Percentiles rank a stretch among this genome's conserved stretches.
Conservation (phyloP, 768 basidiomycete genomes). For the Ephemerocybe angulata region DNA sequence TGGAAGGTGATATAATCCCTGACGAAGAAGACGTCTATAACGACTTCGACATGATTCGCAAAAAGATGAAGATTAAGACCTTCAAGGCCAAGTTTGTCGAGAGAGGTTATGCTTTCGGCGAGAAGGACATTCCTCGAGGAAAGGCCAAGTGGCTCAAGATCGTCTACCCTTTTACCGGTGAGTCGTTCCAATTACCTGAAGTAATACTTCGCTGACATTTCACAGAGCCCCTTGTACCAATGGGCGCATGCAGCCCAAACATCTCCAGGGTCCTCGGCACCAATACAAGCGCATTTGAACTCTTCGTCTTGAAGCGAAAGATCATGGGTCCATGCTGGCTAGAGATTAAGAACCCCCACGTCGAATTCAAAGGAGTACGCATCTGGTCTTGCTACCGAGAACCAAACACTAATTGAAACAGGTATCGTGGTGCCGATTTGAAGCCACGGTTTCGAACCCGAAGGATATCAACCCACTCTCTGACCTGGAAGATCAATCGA, state of each 20-base stretch:
- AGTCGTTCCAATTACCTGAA: constrained; percentile 18
- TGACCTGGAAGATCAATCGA: constrained; percentile 61
- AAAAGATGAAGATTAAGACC: constrained; percentile 65
- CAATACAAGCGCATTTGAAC: constrained; percentile 88
- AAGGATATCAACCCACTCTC: constrained; percentile 84
- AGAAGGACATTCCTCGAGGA: constrained; percentile 72
- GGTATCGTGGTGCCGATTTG: constrained; percentile 94
- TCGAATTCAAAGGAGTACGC: constrained; percentile 79
- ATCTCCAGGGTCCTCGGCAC: constrained; percentile 89
- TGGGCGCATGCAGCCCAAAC: constrained; percentile 72
- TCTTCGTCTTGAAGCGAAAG: constrained; percentile 90
- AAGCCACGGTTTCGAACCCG: constrained; percentile 77
- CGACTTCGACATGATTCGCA: constrained; percentile 80
- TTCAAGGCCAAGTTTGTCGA: constrained; percentile 85
- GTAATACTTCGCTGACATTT: constrained; percentile 2
- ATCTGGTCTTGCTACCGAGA: not conserved
- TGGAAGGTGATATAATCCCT: constrained; percentile 75
- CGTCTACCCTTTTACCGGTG: constrained; percentile 84
- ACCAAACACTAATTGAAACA: not conserved
- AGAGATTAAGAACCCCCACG: constrained; percentile 67
- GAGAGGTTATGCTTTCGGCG: constrained; percentile 90
- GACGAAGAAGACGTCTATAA: constrained; percentile 65
- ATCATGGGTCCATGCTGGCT: constrained; percentile 99
- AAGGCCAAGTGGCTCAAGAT: constrained; percentile 91
- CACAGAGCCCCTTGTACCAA: constrained; percentile 71